Conservation (phyloP, 2,329 filamentous ascomycete species). For the Aphanoascus verrucosus region DNA sequence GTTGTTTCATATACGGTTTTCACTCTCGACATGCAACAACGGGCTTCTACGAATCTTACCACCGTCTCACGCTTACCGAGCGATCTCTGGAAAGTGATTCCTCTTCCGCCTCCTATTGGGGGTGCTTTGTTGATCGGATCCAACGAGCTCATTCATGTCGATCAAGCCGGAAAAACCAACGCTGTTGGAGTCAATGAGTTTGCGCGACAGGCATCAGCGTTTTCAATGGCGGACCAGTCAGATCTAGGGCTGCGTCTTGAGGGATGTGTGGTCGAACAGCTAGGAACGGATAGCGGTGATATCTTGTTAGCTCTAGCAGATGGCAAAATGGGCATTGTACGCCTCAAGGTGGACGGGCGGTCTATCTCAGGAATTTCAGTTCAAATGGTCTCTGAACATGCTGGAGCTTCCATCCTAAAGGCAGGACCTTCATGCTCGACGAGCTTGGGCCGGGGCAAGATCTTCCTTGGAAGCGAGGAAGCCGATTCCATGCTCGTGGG, state of each 20-base stretch:
- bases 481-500: slow-evolving; percentile 71
- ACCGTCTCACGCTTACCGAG: slow-evolving; percentile 77
- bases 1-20: slow-evolving; percentile 86
- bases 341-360: slow-evolving; percentile 78
- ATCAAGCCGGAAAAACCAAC: slow-evolving; percentile 88
- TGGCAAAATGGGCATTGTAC: slow-evolving; percentile 63
- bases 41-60: slow-evolving; percentile 82
- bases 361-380: slow-evolving; percentile 81
- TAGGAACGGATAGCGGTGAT: slow-evolving; percentile 69
- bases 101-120: slow-evolving; percentile 75
- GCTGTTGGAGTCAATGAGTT: slow-evolving; percentile 89
- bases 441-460: slow-evolving; percentile 52
- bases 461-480: slow-evolving; percentile 81
- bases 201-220: slow-evolving; percentile 69
- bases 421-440: slow-evolving; percentile 58
- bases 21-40: slow-evolving; percentile 85
- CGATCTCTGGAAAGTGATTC: slow-evolving; percentile 71
- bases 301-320: slow-evolving; percentile 70
- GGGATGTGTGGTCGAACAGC: slow-evolving; percentile 62
- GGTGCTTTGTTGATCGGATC: slow-evolving; percentile 75
- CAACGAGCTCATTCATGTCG: slow-evolving; percentile 89
- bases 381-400: slow-evolving; percentile 50
- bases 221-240: slow-evolving; percentile 77
- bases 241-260: slow-evolving; percentile 71
- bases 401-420: slow-evolving; percentile 53